Conservation (phyloP, 2,329 filamentous ascomycete species). For the Fusarium fujikuroi region DNA sequence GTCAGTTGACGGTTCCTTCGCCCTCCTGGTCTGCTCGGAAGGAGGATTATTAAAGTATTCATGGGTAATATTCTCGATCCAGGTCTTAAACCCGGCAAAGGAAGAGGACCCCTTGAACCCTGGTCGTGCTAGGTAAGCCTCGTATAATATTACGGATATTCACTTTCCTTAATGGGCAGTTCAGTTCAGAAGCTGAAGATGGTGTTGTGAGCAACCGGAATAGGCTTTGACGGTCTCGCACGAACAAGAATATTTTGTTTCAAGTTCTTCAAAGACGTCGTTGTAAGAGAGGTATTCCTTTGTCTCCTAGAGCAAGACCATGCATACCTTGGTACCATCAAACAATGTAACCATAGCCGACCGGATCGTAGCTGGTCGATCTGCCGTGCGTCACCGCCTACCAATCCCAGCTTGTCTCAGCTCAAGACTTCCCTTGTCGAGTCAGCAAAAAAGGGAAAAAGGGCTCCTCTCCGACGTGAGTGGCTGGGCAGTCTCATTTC, state of each 20-base stretch:
- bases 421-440: background rate
- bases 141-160: constrained; percentile 22
- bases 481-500: constrained; percentile 33
- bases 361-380: background rate
- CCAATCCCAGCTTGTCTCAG: background rate
- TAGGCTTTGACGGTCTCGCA: background rate
- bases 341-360: background rate
- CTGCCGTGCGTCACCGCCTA: constrained; percentile 20
- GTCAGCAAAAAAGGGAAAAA: constrained; percentile 19
- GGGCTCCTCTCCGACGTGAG: constrained; percentile 11
- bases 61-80: constrained; percentile 21
- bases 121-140: background rate
- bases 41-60: constrained; percentile 20
- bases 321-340: background rate
- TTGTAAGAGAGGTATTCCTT: constrained; percentile 5
- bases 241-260: background rate
- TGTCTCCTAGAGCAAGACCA: background rate
- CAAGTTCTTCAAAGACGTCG: background rate
- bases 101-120: background rate
- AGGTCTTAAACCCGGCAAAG: constrained; percentile 11
- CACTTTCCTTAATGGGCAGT: constrained; percentile 10
- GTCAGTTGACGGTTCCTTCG: background rate
- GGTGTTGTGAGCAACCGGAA: background rate
- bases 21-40: background rate
- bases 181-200: background rate